A percentile compares a stretch with the other conserved stretches of the same genome.
These are phyloP conservation scores for Piloderma croceum DNA, from an alignment of 768 basidiomycete species.

Conservation along the genomic window DNA sequence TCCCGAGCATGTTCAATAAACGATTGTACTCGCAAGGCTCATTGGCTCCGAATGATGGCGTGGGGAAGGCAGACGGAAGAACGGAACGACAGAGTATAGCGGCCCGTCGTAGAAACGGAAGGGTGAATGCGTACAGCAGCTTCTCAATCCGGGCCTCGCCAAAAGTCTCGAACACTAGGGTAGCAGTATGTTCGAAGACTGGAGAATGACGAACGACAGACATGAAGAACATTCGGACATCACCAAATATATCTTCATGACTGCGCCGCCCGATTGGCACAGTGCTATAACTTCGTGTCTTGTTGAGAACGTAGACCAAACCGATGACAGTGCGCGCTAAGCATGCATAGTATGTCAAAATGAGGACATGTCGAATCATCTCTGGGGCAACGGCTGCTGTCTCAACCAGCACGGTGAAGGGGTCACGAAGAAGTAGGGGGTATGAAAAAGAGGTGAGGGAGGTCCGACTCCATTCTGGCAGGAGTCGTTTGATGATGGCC, in stretches of 20 bases:
- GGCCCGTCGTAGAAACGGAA: constrained; percentile 87
- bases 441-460: constrained; percentile 78
- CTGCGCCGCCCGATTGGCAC: constrained; percentile 39
- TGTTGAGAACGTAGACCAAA: constrained; percentile 76
- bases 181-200: constrained; percentile 80
- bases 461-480: constrained; percentile 89
- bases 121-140: constrained; percentile 78
- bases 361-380: constrained; percentile 82
- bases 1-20: constrained; percentile 65
- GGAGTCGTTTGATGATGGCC: constrained; percentile 80
- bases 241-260: constrained; percentile 74
- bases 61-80: constrained; percentile 57
- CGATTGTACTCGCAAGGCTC: constrained; percentile 72
- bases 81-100: constrained; percentile 80
- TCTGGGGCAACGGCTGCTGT: constrained; percentile 86
- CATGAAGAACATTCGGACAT: constrained; percentile 85
- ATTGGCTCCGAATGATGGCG: constrained; percentile 33
- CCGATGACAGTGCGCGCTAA: constrained; percentile 84
- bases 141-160: constrained; percentile 84
- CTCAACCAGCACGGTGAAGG: constrained; percentile 85
- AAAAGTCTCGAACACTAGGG: constrained; percentile 70
- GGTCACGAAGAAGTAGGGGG: constrained; percentile 84
- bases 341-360: constrained; percentile 86
- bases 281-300: constrained; percentile 52
- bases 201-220: constrained; percentile 87